Conservation (phyloP, 257 asterid species). For the Solanum corneliomulleri region DNA sequence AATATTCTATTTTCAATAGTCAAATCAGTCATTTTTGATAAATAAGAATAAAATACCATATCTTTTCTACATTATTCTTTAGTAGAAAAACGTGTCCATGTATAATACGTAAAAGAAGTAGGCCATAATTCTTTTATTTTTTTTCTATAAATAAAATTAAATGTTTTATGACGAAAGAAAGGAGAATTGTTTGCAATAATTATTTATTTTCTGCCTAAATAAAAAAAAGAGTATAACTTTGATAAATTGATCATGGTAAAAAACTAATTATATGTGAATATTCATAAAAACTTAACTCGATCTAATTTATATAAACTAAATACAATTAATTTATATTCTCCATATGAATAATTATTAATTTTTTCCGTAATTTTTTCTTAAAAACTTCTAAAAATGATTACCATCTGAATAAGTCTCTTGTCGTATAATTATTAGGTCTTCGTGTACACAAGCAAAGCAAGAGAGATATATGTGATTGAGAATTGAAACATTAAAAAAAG, state of each 20-base stretch:
- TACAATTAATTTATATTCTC: no score
- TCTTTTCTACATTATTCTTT: not conserved
- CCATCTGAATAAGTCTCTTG: not conserved
- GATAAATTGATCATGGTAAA: not conserved
- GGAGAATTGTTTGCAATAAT: not conserved
- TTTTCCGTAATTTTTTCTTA: accelerated
- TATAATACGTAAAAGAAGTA: not conserved
- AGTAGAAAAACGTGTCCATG: not conserved
- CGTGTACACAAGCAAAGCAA: not conserved
- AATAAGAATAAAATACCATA: not conserved
- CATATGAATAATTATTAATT: not conserved
- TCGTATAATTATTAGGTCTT: not conserved
- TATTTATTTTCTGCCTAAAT: not conserved
- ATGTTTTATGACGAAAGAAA: not conserved
- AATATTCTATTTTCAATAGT: not conserved
- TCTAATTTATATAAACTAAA: not conserved
- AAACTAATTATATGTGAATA: not conserved
- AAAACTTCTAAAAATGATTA: not conserved
- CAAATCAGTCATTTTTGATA: not conserved
- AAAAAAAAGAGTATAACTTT: not conserved
- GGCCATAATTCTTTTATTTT: not conserved
- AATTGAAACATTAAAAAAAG: no score
- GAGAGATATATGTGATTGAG: not conserved
- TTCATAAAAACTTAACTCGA: not conserved
- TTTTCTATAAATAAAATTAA: no score